Evolutionary conservation across 495 filamentous ascomycete genomes (phyloP).

Genomic region (Talaromyces nanjingensis): DNA sequence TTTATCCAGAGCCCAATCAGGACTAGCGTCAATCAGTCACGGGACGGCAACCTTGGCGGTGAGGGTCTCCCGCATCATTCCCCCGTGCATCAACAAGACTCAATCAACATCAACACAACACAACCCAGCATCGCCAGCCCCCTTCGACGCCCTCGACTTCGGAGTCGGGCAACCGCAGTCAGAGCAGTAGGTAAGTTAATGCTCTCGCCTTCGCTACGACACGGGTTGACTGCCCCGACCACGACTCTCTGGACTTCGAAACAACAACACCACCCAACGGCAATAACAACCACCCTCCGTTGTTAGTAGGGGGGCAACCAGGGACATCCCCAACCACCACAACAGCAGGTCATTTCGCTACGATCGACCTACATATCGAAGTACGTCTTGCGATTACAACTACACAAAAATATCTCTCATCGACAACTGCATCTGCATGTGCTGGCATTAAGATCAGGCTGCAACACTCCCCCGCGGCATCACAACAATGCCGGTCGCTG

Average conservation of each 20-base stretch:
- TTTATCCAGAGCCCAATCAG: not conserved
- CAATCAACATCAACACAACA: not conserved
- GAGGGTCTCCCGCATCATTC: slow-evolving; percentile 1
- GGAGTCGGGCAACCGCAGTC: slow-evolving; percentile 12
- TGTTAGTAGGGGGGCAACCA: not conserved
- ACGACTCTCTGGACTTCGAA: slow-evolving; percentile 19
- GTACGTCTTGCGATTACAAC: not conserved
- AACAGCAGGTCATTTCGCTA: slow-evolving; percentile 13
- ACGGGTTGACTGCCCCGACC: slow-evolving; percentile 16
- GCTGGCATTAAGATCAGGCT: slow-evolving; percentile 13
- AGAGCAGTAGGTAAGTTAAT: slow-evolving; percentile 5
- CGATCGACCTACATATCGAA: not conserved
- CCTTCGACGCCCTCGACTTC: slow-evolving; percentile 4
- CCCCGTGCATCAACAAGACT: slow-evolving; percentile 9
- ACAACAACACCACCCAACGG: slow-evolving; percentile 17
- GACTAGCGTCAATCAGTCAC: not conserved
- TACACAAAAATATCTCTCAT: not conserved
- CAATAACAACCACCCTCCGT: slow-evolving; percentile 8
- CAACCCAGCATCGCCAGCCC: not conserved
- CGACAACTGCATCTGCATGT: not conserved
- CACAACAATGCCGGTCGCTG: slow-evolving; percentile 44
- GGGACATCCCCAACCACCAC: slow-evolving; percentile 1
- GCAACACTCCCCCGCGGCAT: not conserved
- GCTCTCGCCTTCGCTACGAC: not conserved
- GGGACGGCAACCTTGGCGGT: slow-evolving; percentile 5